phyloP scores from a whole-genome alignment of 345 rosid genomes.

The Acer campestre region DNA sequence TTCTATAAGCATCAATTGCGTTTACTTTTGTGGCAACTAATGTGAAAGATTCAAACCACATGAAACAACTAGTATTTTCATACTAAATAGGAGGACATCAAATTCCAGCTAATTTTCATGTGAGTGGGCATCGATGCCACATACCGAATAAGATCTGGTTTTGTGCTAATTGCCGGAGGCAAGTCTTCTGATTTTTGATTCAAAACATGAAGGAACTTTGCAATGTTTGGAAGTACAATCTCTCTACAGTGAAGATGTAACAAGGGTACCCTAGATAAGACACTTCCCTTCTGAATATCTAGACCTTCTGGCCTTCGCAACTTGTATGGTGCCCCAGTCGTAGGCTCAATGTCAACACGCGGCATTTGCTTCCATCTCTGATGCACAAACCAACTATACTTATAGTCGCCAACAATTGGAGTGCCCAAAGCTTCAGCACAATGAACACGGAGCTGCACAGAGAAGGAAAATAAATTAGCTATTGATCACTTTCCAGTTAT shows the following conservation, averaged over 20 bases:
- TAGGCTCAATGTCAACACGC: conserved; percentile 65
- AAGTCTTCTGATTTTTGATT: conserved; percentile 32
- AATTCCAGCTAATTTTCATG: conserved; percentile 95
- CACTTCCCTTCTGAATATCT: conserved; percentile 93
- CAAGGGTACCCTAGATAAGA: conserved; percentile 83
- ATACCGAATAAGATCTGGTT: conserved; percentile 68
- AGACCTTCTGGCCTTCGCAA: conserved; percentile 79
- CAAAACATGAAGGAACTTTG: conserved; percentile 54
- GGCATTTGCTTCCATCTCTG: conserved; percentile 87
- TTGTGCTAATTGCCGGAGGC: conserved; percentile 28
- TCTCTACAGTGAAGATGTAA: conserved; percentile 88
- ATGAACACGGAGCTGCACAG: conserved; percentile 79
- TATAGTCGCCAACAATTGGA: conserved; percentile 89
- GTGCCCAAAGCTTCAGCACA: conserved; percentile 96
- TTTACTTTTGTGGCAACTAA: too few species aligned
- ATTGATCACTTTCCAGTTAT: background rate
- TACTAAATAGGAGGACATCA: conserved; percentile 88
- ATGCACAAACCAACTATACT: conserved; percentile 93
- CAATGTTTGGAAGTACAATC: conserved; percentile 82
- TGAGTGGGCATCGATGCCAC: conserved; percentile 83
- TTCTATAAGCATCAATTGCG: too few species aligned
- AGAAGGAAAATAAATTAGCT: conserved; percentile 12
- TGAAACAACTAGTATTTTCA: conserved; percentile 12
- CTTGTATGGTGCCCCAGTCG: conserved; percentile 69
- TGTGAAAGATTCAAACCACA: background rate